phyloP scores from a whole-genome alignment of 345 rosid genomes.

The Microcos paniculata region DNA sequence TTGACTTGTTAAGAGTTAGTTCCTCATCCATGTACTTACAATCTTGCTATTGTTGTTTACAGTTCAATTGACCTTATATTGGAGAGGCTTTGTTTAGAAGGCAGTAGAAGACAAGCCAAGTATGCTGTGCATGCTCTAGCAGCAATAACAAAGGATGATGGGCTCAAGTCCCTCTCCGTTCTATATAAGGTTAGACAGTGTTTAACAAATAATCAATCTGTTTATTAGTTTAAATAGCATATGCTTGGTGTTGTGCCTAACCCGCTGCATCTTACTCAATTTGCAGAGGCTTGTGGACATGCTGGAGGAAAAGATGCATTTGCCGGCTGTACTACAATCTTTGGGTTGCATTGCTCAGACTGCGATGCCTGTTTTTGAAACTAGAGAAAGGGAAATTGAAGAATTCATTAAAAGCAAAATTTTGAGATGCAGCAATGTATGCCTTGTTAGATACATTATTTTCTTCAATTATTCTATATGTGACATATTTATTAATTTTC shows the following conservation, averaged over 20 bases:
- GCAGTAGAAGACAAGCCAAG: constrained; percentile 91
- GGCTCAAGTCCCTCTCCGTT: constrained; percentile 93
- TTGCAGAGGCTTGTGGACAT: constrained; percentile 92
- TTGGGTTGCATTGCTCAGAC: constrained; percentile 97
- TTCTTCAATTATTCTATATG: constrained; percentile 3
- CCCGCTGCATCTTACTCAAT: constrained; percentile 26
- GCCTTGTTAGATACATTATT: constrained; percentile 28
- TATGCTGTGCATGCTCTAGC: constrained; percentile 98
- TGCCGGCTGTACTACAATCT: constrained; percentile 91
- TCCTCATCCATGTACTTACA: constrained; percentile 27
- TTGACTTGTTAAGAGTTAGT: constrained; percentile 10
- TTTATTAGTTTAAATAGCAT: not conserved
- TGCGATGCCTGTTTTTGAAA: constrained; percentile 96
- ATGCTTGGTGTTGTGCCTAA: constrained; percentile 19
- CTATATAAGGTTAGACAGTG: constrained; percentile 68
- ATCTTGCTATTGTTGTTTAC: constrained; percentile 33
- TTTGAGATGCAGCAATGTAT: constrained; percentile 58
- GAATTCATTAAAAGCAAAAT: constrained; percentile 79
- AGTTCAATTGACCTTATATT: constrained; percentile 90
- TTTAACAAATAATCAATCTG: not conserved
- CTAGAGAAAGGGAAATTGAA: constrained; percentile 84
- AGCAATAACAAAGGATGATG: constrained; percentile 97
- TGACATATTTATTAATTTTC: constrained; percentile 17
- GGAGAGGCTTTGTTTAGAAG: constrained; percentile 94
- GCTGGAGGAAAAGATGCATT: constrained; percentile 85